These are phyloP conservation scores for Albugo candida DNA, from an alignment of 352 stramenopile genomes.

Conservation along the genomic window DNA sequence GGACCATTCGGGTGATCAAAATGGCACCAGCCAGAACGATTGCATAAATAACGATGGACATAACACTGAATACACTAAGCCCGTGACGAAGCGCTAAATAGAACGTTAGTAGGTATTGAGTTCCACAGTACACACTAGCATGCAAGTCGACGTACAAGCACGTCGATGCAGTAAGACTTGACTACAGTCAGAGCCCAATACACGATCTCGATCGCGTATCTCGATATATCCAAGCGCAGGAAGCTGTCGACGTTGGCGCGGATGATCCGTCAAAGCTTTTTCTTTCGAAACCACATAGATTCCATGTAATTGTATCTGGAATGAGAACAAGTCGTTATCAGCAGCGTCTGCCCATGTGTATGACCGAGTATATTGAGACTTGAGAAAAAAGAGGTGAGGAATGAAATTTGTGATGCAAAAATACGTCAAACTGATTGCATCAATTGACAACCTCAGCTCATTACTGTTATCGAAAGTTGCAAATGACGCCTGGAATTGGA, in stretches of 20 bases:
- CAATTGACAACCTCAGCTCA: constrained; percentile 23
- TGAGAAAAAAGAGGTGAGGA: background rate
- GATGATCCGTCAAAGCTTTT: constrained; percentile 1
- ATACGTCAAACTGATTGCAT: constrained; percentile 39
- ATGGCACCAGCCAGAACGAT: constrained; percentile 51
- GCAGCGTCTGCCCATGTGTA: constrained; percentile 28
- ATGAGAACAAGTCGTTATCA: constrained; percentile 46
- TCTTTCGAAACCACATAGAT: constrained; percentile 17
- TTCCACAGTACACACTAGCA: background rate
- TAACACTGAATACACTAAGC: constrained; percentile 72
- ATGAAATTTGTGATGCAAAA: constrained; percentile 55
- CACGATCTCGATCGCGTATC: constrained; percentile 27
- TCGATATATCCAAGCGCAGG: constrained; percentile 34
- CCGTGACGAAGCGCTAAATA: constrained; percentile 30
- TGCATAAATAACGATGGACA: constrained; percentile 69
- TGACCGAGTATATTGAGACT: constrained; percentile 20
- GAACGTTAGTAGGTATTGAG: constrained; percentile 4
- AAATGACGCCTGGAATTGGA: constrained; percentile 38
- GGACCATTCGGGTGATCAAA: constrained; percentile 66
- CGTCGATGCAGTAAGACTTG: constrained; percentile 41
- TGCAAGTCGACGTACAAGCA: constrained; percentile 21
- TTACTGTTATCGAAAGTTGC: constrained; percentile 3
- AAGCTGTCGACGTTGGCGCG: constrained; percentile 13
- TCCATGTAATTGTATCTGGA: constrained; percentile 47
- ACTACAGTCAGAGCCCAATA: constrained; percentile 44